A percentile compares a stretch with the other conserved stretches of the same genome.
Conservation (phyloP, 2,329 filamentous ascomycete species). For the Coniochaeta sp. region DNA sequence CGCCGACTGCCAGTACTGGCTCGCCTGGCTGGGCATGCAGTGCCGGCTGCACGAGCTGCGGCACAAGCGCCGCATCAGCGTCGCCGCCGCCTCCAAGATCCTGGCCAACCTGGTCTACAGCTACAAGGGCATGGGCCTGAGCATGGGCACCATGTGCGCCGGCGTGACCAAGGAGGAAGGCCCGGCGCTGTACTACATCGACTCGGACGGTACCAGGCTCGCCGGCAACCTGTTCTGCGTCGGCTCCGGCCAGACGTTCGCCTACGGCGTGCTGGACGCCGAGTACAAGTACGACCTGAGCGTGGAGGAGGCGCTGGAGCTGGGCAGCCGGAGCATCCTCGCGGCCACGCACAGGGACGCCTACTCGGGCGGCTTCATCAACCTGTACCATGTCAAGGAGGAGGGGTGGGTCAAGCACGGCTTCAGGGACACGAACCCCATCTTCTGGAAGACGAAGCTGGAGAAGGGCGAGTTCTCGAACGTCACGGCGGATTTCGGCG, state of each 20-base stretch:
- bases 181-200: conserved; percentile 97
- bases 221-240: conserved; percentile 97
- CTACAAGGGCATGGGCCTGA: conserved; percentile 98
- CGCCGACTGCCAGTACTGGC: conserved; percentile 99
- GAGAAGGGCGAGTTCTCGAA: conserved; percentile 98
- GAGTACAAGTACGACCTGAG: conserved; percentile 87
- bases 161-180: conserved; percentile 94
- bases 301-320: conserved; percentile 81
- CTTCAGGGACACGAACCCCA: conserved; percentile 96
- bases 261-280: conserved; percentile 94
- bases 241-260: conserved; percentile 95
- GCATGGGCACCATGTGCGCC: conserved; percentile 99
- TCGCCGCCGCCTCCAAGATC: conserved; percentile 96
- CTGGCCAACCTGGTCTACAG: conserved; percentile 96
- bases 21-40: conserved; percentile 97
- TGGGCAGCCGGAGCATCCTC: conserved; percentile 86
- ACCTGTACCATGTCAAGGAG: conserved; percentile 98
- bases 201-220: conserved; percentile 89
- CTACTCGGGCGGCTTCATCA: conserved; percentile 98
- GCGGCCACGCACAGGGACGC: conserved; percentile 95
- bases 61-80: conserved; percentile 97
- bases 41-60: conserved; percentile 98
- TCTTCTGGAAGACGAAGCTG: conserved; percentile 99
- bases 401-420: conserved; percentile 98
- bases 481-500: conserved; percentile 72